phyloP scores from a whole-genome alignment of 495 filamentous ascomycete species.

The Penicillium waksmanii region DNA sequence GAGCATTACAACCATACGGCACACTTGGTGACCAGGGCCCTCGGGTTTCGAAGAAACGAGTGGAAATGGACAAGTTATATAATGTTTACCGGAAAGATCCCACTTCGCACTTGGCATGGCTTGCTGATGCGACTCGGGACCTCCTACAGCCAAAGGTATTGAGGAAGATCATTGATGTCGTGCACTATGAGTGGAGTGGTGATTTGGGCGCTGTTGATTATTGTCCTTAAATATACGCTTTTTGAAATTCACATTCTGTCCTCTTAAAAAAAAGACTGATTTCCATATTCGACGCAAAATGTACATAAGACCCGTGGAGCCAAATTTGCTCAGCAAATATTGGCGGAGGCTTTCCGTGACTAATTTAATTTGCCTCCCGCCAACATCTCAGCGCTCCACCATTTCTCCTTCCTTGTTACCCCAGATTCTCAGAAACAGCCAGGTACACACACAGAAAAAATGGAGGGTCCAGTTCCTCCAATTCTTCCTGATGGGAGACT shows the following conservation, averaged over 20 bases:
- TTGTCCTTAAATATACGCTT: slow-evolving; percentile 16
- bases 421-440: slow-evolving; percentile 13
- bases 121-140: slow-evolving; percentile 29
- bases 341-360: slow-evolving; percentile 17
- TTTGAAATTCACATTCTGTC: not conserved
- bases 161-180: slow-evolving; percentile 26
- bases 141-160: slow-evolving; percentile 25
- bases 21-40: slow-evolving; percentile 19
- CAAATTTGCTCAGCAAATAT: not conserved
- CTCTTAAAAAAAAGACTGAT: not conserved
- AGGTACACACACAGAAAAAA: not conserved
- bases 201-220: slow-evolving; percentile 26
- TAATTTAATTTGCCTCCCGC: slow-evolving; percentile 17
- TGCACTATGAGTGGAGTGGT: slow-evolving; percentile 29
- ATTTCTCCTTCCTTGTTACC: slow-evolving; percentile 15
- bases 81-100: slow-evolving; percentile 11
- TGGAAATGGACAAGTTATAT: slow-evolving; percentile 26
- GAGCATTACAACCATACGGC: slow-evolving; percentile 23
- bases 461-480: slow-evolving; percentile 25
- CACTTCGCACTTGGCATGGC: slow-evolving; percentile 24
- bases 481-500: slow-evolving; percentile 19
- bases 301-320: not conserved
- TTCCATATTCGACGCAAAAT: not conserved
- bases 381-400: slow-evolving; percentile 12
- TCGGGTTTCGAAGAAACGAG: slow-evolving; percentile 9